Evolutionary conservation across 2,329 filamentous ascomycete species (phyloP), one percentile per base, ranked within the genome.

Genomic region (Didymella arachidicola): DNA sequence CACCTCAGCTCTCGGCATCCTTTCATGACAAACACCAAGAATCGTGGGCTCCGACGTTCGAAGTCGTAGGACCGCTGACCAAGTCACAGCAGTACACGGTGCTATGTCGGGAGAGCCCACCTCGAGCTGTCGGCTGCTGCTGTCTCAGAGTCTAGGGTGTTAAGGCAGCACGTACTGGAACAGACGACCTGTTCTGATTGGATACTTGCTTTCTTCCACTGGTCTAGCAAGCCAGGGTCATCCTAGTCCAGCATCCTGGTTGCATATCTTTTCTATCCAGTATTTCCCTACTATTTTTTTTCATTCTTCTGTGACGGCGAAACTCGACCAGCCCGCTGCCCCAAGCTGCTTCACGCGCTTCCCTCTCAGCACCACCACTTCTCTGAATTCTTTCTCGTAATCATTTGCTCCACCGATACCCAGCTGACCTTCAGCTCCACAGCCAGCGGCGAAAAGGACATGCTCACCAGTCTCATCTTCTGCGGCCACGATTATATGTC

Each of bases 401-500:
- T 39, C 38, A 4, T 12, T 27, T 8, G 30, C 45, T 3, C 12
- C 39, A 4, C 43, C 62, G 14, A 67, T 7, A 3, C 73, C 73
- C 7, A 74, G 42, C 50, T 75, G 72, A 14, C 63, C 64, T n/a
- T 57, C 61, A 14, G 59, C 62, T 8, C 67, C 68, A 25, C 69
- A 54, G 3, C 74, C 74, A 10, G 65, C 69, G 0, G 59, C 68
- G 54, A 74, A 74, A 27, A 77, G 60, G 1, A 55, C 60, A 22
- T 29, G 55, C 14, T 45, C 43, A 8, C 32, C 47, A 12, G 22
- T 48, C 11, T 26, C 57, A 18, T 32, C 26, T 8, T 25, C 50
- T 19, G 64, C 71, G 12, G 71, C 72, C 4, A 74, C 66, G 11
- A 76, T 16, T 6, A 75, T 41, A 55, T 75, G 68, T 7, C 69